Percentiles rank a stretch among this genome's conserved stretches.
Evolutionary conservation across 2,329 filamentous ascomycete species (phyloP).

Genomic region (Atkinsonella hypoxylon): DNA sequence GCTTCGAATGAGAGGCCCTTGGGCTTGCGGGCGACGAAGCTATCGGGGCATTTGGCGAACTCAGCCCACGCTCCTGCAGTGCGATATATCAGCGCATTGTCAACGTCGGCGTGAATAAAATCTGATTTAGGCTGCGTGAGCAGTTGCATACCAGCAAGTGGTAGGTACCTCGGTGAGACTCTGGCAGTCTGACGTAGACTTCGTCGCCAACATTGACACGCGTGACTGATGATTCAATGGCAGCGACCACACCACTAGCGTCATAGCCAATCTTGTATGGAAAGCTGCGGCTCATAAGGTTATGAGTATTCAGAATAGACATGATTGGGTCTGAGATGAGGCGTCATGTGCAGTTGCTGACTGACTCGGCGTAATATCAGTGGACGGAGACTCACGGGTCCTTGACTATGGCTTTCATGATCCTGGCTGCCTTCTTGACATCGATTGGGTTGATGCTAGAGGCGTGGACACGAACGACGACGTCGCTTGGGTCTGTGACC

Average conservation of each 20-base stretch:
- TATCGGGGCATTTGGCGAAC: slow-evolving; percentile 20
- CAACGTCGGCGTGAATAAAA: neutral
- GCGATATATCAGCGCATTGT: neutral
- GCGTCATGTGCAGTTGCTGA: neutral
- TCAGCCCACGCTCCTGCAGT: slow-evolving; percentile 24
- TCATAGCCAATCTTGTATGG: slow-evolving; percentile 33
- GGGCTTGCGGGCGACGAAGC: slow-evolving; percentile 26
- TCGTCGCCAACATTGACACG: slow-evolving; percentile 20
- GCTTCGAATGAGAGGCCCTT: slow-evolving; percentile 26
- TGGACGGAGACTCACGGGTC: slow-evolving; percentile 16
- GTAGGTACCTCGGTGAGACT: slow-evolving; percentile 10
- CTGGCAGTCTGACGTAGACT: slow-evolving; percentile 13
- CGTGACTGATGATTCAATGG: slow-evolving; percentile 21
- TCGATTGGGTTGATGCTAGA: slow-evolving; percentile 34
- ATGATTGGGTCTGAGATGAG: neutral
- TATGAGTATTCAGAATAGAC: neutral
- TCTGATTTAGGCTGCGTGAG: too few relatives aligned
- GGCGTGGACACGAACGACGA: slow-evolving; percentile 28
- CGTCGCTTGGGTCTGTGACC: slow-evolving; percentile 11
- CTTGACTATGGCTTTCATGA: slow-evolving; percentile 19
- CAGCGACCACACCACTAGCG: slow-evolving; percentile 24
- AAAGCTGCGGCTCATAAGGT: slow-evolving; percentile 15
- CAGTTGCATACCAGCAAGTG: neutral
- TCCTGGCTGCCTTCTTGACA: slow-evolving; percentile 27
- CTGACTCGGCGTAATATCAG: neutral